Evolutionary conservation across 352 stramenopile species (phyloP), one percentile per base, ranked within the genome.

Genomic region (Aphanomyces invadans): DNA sequence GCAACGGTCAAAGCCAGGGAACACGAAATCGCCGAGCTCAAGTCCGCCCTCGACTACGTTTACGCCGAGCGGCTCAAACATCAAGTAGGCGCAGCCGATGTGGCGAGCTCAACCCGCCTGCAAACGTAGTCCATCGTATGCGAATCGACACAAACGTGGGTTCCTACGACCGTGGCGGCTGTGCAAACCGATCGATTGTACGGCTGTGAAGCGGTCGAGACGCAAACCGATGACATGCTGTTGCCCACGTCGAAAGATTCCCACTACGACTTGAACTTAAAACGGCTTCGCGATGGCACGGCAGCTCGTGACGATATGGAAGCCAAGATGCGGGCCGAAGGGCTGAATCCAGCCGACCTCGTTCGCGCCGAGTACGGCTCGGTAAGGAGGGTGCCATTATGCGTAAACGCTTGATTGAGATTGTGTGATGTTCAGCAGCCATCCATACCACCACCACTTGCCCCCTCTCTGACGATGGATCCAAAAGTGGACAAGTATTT

Each of bases 401-500:
- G n/a, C n/a, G n/a, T n/a, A n/a, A n/a, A n/a, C n/a, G n/a, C n/a
- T n/a, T n/a, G n/a, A n/a, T n/a, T n/a, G n/a, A n/a, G n/a, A n/a
- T n/a, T n/a, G n/a, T n/a, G n/a, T n/a, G n/a, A n/a, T n/a, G n/a
- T n/a, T n/a, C n/a, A n/a, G 79, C 88, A 25, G 75, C 71, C 4
- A 81, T 96, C 33, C 81, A 95, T 57, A 75, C 81, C 19, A 81
- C 68, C 29, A 87, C 89, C 56, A 82, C n/a, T n/a, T n/a, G n/a
- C n/a, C n/a, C n/a, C n/a, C n/a, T n/a, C n/a, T n/a, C n/a, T n/a
- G n/a, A n/a, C n/a, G n/a, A n/a, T n/a, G n/a, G n/a, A n/a, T n/a
- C n/a, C n/a, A n/a, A n/a, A n/a, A n/a, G n/a, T n/a, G 12, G 72
- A 73, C 4, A 90, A 87, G 33, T 95, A 92, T 64, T 92, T 95